Evolutionary conservation across 2,329 filamentous ascomycete genomes (phyloP).

Genomic region (Curvularia lunata): DNA sequence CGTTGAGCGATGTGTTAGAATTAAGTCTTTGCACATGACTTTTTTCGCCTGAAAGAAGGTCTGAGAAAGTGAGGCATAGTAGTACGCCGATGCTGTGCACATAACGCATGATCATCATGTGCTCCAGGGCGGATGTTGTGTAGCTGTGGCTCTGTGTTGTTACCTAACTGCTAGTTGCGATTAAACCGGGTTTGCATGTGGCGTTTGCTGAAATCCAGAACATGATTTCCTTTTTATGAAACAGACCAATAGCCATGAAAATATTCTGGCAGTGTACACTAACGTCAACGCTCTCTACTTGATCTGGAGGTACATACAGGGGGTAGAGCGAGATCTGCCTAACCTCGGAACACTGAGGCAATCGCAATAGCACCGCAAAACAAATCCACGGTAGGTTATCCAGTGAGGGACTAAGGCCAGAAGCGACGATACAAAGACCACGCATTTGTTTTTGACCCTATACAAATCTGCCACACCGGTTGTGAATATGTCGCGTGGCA

Average conservation of each 20-base stretch:
- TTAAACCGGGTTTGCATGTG: not conserved
- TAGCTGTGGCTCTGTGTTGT: slow-evolving; percentile 5
- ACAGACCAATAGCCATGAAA: too few species aligned
- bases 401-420: not conserved
- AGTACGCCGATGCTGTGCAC: not conserved
- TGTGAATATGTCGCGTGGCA: slow-evolving; percentile 15
- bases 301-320: not conserved
- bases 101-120: not conserved
- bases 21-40: too few species aligned
- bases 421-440: not conserved
- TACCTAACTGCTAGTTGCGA: not conserved
- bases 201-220: not conserved
- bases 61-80: slow-evolving; percentile 3
- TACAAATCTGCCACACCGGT: slow-evolving; percentile 1
- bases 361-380: not conserved
- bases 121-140: not conserved
- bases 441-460: not conserved
- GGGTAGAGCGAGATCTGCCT: not conserved
- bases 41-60: not conserved
- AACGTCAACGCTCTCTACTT: not conserved
- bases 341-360: not conserved
- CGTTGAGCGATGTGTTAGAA: not conserved
- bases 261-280: not conserved
- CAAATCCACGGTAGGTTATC: too few species aligned
- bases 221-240: not conserved